These are phyloP conservation scores for Leonotis leonurus DNA, from an alignment of 257 asterid species.

Conservation along the genomic window DNA sequence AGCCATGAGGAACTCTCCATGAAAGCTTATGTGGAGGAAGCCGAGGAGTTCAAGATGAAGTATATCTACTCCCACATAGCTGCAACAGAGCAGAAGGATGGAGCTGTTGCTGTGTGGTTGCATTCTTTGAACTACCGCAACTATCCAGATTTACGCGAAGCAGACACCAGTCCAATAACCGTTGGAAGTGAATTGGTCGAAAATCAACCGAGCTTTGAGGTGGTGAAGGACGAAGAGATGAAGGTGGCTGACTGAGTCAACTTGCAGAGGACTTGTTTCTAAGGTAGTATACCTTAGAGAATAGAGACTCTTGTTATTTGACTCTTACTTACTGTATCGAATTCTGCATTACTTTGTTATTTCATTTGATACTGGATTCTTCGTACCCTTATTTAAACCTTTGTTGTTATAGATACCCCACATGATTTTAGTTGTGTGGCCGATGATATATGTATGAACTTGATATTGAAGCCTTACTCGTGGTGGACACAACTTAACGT, in stretches of 20 bases:
- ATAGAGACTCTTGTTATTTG: neutral
- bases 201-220: neutral
- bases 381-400: conserved; percentile 7
- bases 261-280: neutral
- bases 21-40: conserved; percentile 55
- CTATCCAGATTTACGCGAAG: conserved; percentile 54
- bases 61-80: conserved; percentile 71
- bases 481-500: too few relatives aligned
- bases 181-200: conserved; percentile 16
- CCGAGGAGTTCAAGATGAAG: conserved; percentile 81
- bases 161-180: conserved; percentile 2
- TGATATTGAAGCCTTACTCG: neutral
- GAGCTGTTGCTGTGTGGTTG: conserved; percentile 67
- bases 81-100: conserved; percentile 68
- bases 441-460: neutral
- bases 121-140: conserved; percentile 85
- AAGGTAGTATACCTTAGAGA: neutral
- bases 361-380: neutral
- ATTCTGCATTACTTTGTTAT: neutral
- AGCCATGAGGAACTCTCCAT: conserved; percentile 83
- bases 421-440: neutral
- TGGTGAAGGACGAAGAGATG: neutral
- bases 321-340: neutral
- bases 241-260: conserved; percentile 26
- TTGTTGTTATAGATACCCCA: neutral